Percentiles rank a stretch among this genome's conserved stretches.
Evolutionary conservation across 2,329 filamentous ascomycete genomes (phyloP).

Genomic region (Pseudogymnoascus sp.): DNA sequence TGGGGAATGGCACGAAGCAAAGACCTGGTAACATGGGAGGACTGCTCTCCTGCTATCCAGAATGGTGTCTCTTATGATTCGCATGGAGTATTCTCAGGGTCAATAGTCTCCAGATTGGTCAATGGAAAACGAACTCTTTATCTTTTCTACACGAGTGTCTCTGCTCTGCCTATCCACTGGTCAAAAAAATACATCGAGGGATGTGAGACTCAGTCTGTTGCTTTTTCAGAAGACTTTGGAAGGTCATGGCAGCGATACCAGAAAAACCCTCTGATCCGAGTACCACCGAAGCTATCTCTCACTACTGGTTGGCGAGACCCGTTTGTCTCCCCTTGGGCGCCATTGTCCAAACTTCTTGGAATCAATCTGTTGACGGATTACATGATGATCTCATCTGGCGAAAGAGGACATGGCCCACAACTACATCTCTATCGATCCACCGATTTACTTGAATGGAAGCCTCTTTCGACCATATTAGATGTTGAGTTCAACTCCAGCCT

Average conservation of each 20-base stretch:
- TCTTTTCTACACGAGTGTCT: constrained; percentile 21
- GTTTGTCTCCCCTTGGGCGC: constrained; percentile 18
- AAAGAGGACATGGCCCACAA: constrained; percentile 12
- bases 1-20: background rate
- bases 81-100: constrained; percentile 21
- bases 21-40: background rate
- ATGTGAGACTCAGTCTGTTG: constrained; percentile 21
- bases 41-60: background rate
- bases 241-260: constrained; percentile 17
- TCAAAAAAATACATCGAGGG: constrained; percentile 19
- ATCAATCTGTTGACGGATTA: constrained; percentile 13
- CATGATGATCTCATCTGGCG: constrained; percentile 21
- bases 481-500: constrained; percentile 14
- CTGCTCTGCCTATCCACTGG: constrained; percentile 21
- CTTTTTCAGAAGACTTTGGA: constrained; percentile 20
- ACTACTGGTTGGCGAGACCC: constrained; percentile 22
- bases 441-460: constrained; percentile 19
- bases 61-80: constrained; percentile 18
- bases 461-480: constrained; percentile 14
- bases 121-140: constrained; percentile 16
- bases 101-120: constrained; percentile 16
- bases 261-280: constrained; percentile 18
- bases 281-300: constrained; percentile 13
- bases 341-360: constrained; percentile 15
- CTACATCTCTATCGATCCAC: constrained; percentile 19